A percentile compares a stretch with the other conserved stretches of the same genome.
phyloP scores from a whole-genome alignment of 208 protist genomes.

The Leishmania martiniquensis region DNA sequence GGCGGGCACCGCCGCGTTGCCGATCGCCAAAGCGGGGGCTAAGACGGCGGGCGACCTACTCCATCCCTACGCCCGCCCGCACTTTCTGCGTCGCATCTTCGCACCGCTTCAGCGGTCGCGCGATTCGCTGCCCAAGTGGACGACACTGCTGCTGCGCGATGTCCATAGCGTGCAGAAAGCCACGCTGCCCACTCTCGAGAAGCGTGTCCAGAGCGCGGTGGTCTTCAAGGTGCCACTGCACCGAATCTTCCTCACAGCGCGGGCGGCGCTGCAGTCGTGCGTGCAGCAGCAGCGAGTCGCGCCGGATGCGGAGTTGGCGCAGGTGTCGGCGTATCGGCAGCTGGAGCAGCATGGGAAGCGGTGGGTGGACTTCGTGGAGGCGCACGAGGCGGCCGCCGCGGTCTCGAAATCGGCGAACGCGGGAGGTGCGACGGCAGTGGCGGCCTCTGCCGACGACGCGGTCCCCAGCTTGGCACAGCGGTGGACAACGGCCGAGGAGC shows the following conservation, averaged over 20 bases:
- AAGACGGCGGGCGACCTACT: conserved; percentile 42
- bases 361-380: conserved; percentile 18
- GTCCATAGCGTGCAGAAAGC: conserved; percentile 50
- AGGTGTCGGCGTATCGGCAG: conserved; percentile 21
- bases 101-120: conserved; percentile 55
- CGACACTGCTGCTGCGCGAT: conserved; percentile 58
- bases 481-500: conserved; percentile 29
- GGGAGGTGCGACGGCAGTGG: background rate
- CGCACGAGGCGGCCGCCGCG: background rate
- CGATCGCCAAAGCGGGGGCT: background rate
- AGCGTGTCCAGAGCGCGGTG: conserved; percentile 30
- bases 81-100: conserved; percentile 76
- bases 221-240: conserved; percentile 69
- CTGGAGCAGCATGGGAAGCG: conserved; percentile 17
- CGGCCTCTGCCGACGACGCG: background rate
- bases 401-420: background rate
- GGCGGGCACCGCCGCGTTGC: background rate
- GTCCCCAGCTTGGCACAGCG: conserved; percentile 25
- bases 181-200: conserved; percentile 52
- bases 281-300: conserved; percentile 18
- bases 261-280: conserved; percentile 42
- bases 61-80: conserved; percentile 42
- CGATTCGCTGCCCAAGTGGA: conserved; percentile 45
- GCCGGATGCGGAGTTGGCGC: conserved; percentile 29
- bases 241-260: conserved; percentile 52